phyloP scores from a whole-genome alignment of 352 stramenopile species.

The Pythium coloratum region DNA sequence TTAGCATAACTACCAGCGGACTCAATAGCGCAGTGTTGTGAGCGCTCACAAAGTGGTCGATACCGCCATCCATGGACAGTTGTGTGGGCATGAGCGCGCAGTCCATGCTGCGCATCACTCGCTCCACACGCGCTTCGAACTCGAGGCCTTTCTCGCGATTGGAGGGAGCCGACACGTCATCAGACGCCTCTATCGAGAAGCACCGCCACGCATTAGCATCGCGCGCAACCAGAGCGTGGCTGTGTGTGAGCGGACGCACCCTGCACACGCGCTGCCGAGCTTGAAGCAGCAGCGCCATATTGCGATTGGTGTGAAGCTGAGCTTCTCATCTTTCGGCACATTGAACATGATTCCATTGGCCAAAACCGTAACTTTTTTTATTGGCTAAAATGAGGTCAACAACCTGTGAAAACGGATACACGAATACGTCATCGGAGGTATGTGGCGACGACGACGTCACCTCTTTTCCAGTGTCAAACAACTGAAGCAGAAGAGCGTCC shows the following conservation, averaged over 20 bases:
- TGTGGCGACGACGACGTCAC: background rate
- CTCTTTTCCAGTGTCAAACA: background rate
- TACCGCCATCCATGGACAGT: slow-evolving; percentile 65
- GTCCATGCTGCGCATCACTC: slow-evolving; percentile 48
- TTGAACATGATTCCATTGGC: background rate
- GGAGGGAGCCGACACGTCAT: background rate
- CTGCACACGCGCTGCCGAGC: background rate
- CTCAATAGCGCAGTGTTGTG: background rate
- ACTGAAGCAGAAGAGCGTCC: background rate
- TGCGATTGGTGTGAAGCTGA: background rate
- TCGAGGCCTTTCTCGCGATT: slow-evolving; percentile 51
- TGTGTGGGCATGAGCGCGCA: slow-evolving; percentile 62
- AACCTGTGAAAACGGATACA: slow-evolving; percentile 14
- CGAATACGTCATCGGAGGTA: slow-evolving; percentile 1
- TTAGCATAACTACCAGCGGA: no score
- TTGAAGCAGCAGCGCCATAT: slow-evolving; percentile 3
- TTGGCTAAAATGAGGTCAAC: background rate
- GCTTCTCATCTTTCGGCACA: background rate
- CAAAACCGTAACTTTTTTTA: slow-evolving; percentile 7
- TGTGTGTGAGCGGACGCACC: background rate
- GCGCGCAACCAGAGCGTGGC: background rate
- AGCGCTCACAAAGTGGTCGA: slow-evolving; percentile 49
- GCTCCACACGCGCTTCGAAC: slow-evolving; percentile 65
- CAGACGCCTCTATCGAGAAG: background rate
- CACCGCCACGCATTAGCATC: background rate